Evolutionary conservation across 2,329 filamentous ascomycete species (phyloP).

Genomic region (Trichoderma sp.): DNA sequence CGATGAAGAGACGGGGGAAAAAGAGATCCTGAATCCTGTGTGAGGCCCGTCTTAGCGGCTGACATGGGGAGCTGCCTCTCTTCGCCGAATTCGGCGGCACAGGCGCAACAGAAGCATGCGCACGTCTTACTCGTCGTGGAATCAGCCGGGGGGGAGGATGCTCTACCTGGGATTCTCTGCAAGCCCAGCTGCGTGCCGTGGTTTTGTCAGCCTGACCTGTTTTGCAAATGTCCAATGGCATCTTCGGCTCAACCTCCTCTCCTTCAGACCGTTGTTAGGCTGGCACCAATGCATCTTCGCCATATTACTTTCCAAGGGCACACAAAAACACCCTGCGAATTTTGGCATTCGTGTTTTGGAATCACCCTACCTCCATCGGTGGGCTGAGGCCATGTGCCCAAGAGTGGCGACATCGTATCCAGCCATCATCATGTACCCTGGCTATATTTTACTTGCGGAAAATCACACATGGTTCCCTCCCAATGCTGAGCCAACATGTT

Average conservation of each 20-base stretch:
- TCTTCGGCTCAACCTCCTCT: not conserved
- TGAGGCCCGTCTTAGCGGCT: constrained; percentile 10
- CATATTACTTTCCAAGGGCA: not conserved
- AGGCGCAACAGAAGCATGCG: constrained; percentile 1
- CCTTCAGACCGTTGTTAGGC: not conserved
- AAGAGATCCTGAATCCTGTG: constrained; percentile 9
- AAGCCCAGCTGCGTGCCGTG: constrained; percentile 1
- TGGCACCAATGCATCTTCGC: not conserved
- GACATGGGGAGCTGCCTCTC: constrained; percentile 13
- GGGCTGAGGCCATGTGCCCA: not conserved
- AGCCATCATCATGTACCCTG: not conserved
- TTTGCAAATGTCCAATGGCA: not conserved
- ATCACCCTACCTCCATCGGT: not conserved
- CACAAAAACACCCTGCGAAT: not conserved
- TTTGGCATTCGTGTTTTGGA: not conserved
- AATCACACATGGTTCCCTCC: not conserved
- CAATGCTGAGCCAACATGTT: not conserved
- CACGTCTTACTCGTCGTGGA: constrained; percentile 8
- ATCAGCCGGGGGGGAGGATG: not conserved
- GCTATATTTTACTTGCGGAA: not conserved
- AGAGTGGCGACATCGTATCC: not conserved
- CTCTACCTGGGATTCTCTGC: not conserved
- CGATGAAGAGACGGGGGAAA: not conserved
- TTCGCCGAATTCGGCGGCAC: constrained; percentile 15
- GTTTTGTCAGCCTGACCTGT: constrained; percentile 5